These are phyloP conservation scores for Penicillium sp. DNA, from an alignment of 2,329 filamentous ascomycete species.

Conservation along the genomic window DNA sequence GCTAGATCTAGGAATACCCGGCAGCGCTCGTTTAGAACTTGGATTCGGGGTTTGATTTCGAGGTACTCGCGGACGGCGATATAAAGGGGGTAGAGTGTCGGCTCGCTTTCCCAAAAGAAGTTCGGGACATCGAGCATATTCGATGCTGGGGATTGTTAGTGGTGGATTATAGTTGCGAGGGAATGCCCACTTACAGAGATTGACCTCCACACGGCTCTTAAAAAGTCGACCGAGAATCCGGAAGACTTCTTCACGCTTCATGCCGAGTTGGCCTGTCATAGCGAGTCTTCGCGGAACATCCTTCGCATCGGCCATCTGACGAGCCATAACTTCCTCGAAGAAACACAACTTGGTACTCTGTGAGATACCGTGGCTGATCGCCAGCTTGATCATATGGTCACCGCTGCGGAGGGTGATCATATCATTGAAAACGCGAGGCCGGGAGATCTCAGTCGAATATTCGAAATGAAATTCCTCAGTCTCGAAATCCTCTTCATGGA, in stretches of 20 bases:
- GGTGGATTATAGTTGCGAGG: neutral
- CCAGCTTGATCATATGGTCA: conserved; percentile 98
- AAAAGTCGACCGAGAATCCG: conserved; percentile 89
- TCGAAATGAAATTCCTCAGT: conserved; percentile 99
- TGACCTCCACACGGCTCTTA: conserved; percentile 93
- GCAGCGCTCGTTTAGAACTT: conserved; percentile 95
- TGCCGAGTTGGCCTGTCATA: conserved; percentile 84
- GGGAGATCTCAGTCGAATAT: conserved; percentile 83
- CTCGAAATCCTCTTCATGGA: conserved; percentile 90
- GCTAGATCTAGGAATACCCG: conserved; percentile 95
- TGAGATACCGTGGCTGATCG: conserved; percentile 95
- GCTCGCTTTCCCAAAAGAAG: conserved; percentile 85
- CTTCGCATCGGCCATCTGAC: conserved; percentile 91
- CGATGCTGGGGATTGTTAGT: conserved; percentile 62
- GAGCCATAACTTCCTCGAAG: conserved; percentile 94
- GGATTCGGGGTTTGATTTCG: conserved; percentile 93
- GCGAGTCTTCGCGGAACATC: conserved; percentile 88
- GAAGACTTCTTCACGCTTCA: conserved; percentile 90
- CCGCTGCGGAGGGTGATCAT: conserved; percentile 96
- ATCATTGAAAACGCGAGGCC: conserved; percentile 94
- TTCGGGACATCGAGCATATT: conserved; percentile 96
- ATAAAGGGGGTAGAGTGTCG: conserved; percentile 92
- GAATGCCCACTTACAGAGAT: conserved; percentile 75
- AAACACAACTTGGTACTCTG: conserved; percentile 96
- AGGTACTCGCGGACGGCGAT: conserved; percentile 94